Conservation (phyloP, 164 flowering plant species). For the Aristolochia californica region DNA sequence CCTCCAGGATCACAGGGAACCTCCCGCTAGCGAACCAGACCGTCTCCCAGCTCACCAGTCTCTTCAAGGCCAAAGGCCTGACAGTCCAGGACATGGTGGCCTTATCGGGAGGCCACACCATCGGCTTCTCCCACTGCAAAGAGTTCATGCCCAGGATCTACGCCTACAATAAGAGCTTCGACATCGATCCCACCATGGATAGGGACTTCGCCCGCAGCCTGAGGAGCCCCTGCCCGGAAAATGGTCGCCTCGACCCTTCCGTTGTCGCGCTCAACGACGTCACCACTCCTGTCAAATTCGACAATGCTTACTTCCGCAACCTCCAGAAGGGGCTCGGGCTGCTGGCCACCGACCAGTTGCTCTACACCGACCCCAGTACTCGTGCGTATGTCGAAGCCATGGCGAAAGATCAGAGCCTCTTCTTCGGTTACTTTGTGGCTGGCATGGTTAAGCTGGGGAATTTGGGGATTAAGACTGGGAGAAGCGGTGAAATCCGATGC, state of each 20-base stretch:
- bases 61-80: constrained; percentile 34
- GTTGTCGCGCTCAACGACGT: constrained; percentile 60
- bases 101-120: constrained; percentile 62
- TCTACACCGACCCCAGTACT: constrained; percentile 35
- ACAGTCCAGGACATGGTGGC: constrained; percentile 56
- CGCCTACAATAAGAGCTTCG: constrained; percentile 20
- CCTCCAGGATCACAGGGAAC: constrained; percentile 27
- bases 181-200: constrained; percentile 34
- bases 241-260: constrained; percentile 30
- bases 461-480: constrained; percentile 29
- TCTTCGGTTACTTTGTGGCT: constrained; percentile 41
- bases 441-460: constrained; percentile 62
- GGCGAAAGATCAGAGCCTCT: constrained; percentile 33
- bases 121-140: constrained; percentile 70
- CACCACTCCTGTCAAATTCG: constrained; percentile 60
- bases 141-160: constrained; percentile 41
- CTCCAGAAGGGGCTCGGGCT: constrained; percentile 54
- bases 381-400: constrained; percentile 32
- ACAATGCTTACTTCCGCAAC: constrained; percentile 54
- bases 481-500: constrained; percentile 38
- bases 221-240: constrained; percentile 33
- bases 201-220: constrained; percentile 35
- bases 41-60: constrained; percentile 21
- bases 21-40: constrained; percentile 41
- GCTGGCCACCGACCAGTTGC: constrained; percentile 38